These are phyloP conservation scores for Leptodontidium sp. DNA, from an alignment of 2,329 filamentous ascomycete species.

Conservation along the genomic window DNA sequence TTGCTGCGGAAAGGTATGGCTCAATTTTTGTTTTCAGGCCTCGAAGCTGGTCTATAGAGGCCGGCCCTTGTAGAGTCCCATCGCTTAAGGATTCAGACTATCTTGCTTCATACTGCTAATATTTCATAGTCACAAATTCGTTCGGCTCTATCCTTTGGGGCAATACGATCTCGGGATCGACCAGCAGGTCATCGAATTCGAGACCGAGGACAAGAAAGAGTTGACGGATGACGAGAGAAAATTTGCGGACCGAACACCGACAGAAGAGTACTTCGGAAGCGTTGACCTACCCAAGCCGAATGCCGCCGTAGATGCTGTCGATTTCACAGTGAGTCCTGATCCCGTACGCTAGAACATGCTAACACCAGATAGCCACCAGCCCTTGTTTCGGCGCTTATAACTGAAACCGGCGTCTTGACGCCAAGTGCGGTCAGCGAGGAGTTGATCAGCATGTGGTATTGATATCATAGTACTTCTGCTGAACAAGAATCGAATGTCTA, in stretches of 20 bases:
- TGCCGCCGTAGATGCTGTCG: conserved; percentile 61
- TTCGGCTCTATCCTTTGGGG: conserved; percentile 82
- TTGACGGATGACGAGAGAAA: conserved; percentile 42
- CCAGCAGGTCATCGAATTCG: conserved; percentile 80
- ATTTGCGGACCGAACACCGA: conserved; percentile 36
- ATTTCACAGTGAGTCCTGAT: conserved; percentile 67
- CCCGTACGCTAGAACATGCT: conserved; percentile 33
- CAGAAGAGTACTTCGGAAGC: conserved; percentile 41
- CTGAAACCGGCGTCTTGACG: conserved; percentile 76
- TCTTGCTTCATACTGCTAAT: background rate
- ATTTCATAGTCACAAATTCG: conserved; percentile 81
- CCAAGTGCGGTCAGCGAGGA: conserved; percentile 76
- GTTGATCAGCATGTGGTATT: conserved; percentile 57
- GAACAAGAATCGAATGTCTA: background rate
- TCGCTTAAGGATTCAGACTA: background rate
- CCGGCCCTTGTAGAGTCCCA: background rate
- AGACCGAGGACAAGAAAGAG: conserved; percentile 62
- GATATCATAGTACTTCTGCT: background rate
- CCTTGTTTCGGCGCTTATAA: conserved; percentile 76
- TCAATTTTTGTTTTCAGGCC: background rate
- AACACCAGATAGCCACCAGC: conserved; percentile 64
- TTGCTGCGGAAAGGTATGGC: conserved; percentile 76
- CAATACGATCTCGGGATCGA: conserved; percentile 84
- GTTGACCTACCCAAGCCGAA: conserved; percentile 38
- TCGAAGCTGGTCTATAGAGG: background rate